A percentile compares a stretch with the other conserved stretches of the same genome.
These are phyloP conservation scores for Saturnispora quitensis DNA, from an alignment of 805 yeast genomes.

Conservation along the genomic window DNA sequence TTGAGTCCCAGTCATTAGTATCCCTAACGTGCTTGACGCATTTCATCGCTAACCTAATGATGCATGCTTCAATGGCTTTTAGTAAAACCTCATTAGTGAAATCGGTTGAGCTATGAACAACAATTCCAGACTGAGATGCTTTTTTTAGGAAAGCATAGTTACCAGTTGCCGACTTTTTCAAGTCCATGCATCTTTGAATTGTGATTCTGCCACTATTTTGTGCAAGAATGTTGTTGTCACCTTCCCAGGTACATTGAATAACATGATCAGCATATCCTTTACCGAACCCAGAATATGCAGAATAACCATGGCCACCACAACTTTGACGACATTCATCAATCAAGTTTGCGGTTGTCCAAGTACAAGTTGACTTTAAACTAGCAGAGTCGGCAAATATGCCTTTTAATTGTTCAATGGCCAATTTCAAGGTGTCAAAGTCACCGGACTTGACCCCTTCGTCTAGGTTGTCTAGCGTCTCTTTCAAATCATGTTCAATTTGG, in stretches of 20 bases:
- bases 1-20: constrained; percentile 36
- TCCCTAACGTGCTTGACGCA: constrained; percentile 26
- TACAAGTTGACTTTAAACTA: constrained; percentile 77
- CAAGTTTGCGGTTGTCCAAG: constrained; percentile 74
- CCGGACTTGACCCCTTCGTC: constrained; percentile 44
- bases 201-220: constrained; percentile 78
- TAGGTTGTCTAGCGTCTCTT: constrained; percentile 40
- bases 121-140: constrained; percentile 23
- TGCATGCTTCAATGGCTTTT: constrained; percentile 32
- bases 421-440: constrained; percentile 35
- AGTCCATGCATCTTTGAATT: constrained; percentile 37
- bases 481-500: constrained; percentile 47
- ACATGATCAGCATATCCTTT: constrained; percentile 88
- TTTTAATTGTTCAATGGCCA: constrained; percentile 55
- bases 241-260: constrained; percentile 99
- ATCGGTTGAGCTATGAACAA: constrained; percentile 18
- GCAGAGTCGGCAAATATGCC: constrained; percentile 78
- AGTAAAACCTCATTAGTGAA: constrained; percentile 26
- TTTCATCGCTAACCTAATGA: constrained; percentile 31
- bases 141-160: constrained; percentile 32
- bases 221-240: constrained; percentile 83
- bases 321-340: constrained; percentile 89
- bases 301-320: constrained; percentile 95
- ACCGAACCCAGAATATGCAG: constrained; percentile 86
- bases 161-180: constrained; percentile 28